phyloP scores from a whole-genome alignment of 2,329 filamentous ascomycete genomes.

The Calcarisporium arbuscula region DNA sequence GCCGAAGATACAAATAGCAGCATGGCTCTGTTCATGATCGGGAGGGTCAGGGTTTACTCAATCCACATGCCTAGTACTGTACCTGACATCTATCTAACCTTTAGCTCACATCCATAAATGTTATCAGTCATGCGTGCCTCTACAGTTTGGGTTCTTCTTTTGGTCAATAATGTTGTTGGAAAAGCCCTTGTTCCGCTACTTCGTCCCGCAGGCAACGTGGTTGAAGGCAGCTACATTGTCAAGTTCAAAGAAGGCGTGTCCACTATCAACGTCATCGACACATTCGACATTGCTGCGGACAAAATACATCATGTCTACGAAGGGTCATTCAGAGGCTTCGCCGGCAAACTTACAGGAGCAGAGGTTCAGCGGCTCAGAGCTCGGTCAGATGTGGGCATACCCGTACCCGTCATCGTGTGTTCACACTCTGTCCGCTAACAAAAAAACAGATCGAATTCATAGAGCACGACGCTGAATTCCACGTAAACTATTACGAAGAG shows the following conservation, averaged over 20 bases:
- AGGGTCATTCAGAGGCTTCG: not conserved
- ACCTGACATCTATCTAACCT: no score
- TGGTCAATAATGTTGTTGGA: no score
- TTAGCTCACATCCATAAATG: no score
- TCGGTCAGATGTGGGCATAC: not conserved
- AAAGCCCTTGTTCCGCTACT: no score
- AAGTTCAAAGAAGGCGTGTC: constrained; percentile 1
- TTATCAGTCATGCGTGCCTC: no score
- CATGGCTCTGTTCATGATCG: no score
- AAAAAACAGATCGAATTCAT: not conserved
- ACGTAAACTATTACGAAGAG: constrained; percentile 20
- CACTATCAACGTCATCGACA: not conserved
- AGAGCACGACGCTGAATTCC: not conserved
- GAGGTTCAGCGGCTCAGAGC: not conserved
- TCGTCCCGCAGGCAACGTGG: no score
- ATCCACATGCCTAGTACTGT: no score
- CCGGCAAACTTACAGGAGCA: not conserved
- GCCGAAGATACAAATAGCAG: no score
- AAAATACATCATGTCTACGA: not conserved
- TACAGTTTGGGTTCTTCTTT: no score
- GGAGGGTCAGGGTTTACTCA: no score
- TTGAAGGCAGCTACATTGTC: not conserved
- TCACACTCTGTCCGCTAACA: not conserved
- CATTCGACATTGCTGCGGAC: not conserved
- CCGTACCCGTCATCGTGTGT: not conserved